Base-by-base conservation (phyloP, 2,329 filamentous ascomycete genomes). In the Thielaviopsis punctulata region DNA sequence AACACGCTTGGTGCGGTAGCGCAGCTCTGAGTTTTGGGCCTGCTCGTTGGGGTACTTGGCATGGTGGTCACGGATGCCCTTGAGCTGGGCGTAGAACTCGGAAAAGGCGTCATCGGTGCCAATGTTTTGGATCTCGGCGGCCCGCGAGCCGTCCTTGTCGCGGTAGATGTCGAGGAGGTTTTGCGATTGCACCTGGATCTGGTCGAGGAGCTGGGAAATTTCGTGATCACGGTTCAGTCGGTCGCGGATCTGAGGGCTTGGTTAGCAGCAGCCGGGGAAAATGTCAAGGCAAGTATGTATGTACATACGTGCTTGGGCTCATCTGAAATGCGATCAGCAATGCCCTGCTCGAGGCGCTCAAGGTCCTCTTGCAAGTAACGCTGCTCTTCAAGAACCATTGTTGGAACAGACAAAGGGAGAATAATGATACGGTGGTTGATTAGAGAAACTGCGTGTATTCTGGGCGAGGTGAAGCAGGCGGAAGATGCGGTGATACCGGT, bases 291-390 rank as follows among this genome's bases (percentile, higher is more conserved):
- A 3, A 3, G 18, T 6, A 27, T 4, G 19, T 5, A 8, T 24
- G 7, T 23, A 72, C 80, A 66, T 71, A 89, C 86, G 66, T 90
- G 84, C 67, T 84, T 86, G 45, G 90, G 89, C 58, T 96, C 88
- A 59, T 95, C 87, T 57, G 80, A 75, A 56, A 93, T 79, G 62
- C 89, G 84, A 69, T 96, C 89, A 52, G 86, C 84, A 61, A 95
- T 84, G 51, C 86, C 92, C 66, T 95, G 87, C 69, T 98, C 92
- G 55, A 98, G 77, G 57, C 92, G 82, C 74, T 98, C 92, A 49
- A 98, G 72, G 68, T 98, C 92, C 77, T 98, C 92, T 61, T 95
- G 89, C 60, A 95, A 79, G 62, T 86, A 88, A 60, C 92, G 79
- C 69, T 96, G 84, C 60, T 96, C 89, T 72, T 98, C 93, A 57